phyloP scores from a whole-genome alignment of 345 rosid species.

The Capsella bursapastoris region DNA sequence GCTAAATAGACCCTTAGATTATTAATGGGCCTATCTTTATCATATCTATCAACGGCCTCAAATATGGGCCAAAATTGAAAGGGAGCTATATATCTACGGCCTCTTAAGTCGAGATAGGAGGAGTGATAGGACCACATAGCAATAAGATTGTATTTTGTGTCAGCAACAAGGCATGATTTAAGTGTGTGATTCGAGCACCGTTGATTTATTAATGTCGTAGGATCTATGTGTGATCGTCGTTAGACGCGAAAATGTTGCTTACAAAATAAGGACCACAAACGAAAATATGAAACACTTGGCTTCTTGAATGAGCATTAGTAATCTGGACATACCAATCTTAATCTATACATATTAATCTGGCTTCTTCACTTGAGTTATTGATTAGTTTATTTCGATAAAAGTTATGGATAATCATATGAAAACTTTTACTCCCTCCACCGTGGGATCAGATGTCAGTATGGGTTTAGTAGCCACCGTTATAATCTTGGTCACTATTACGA shows the following conservation, averaged over 20 bases:
- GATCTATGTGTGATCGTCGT: no score
- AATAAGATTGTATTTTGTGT: neutral
- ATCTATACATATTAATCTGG: no score
- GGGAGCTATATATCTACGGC: no score
- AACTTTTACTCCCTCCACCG: neutral
- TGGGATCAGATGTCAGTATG: neutral
- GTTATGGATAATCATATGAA: neutral
- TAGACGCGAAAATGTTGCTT: no score
- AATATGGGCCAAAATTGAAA: neutral
- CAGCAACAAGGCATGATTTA: neutral
- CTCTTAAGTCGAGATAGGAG: neutral
- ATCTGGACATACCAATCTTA: no score
- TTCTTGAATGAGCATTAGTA: no score
- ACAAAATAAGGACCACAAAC: no score
- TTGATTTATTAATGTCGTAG: no score
- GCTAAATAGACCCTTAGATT: neutral
- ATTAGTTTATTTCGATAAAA: neutral
- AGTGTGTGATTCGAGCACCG: neutral
- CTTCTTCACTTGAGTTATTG: neutral
- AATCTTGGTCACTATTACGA: neutral
- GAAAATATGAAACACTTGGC: no score
- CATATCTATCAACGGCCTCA: neutral
- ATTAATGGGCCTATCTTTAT: conserved; percentile 7
- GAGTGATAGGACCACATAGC: neutral
- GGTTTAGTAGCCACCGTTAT: neutral